Evolutionary conservation across 2,329 filamentous ascomycete genomes (phyloP).

Genomic region (Pseudogymnoascus sp.): DNA sequence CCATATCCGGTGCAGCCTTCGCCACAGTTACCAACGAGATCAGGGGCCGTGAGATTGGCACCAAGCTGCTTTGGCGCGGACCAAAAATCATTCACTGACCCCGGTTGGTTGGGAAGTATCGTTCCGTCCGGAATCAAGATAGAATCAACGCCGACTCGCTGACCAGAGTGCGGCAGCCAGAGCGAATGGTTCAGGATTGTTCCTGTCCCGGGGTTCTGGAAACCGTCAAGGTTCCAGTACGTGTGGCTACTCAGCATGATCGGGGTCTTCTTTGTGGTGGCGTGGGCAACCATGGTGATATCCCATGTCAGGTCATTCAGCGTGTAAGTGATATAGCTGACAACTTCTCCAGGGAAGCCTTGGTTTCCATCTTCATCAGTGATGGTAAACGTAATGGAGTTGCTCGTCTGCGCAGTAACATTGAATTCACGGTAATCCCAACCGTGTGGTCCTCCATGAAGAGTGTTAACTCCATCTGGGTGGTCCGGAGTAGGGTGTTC

Average conservation of each 20-base stretch:
- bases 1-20: conserved; percentile 78
- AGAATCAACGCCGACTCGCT: conserved; percentile 58
- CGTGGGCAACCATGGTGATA: conserved; percentile 61
- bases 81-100: conserved; percentile 75
- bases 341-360: conserved; percentile 71
- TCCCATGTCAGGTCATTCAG: conserved; percentile 59
- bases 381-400: conserved; percentile 67
- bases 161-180: conserved; percentile 62
- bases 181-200: conserved; percentile 62
- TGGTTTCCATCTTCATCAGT: conserved; percentile 64
- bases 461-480: conserved; percentile 50
- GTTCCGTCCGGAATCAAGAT: conserved; percentile 69
- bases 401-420: conserved; percentile 56
- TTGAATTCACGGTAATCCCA: conserved; percentile 77
- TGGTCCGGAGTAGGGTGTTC: conserved; percentile 46
- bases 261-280: conserved; percentile 67
- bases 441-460: conserved; percentile 62
- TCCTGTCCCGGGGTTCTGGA: conserved; percentile 61
- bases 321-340: conserved; percentile 66
- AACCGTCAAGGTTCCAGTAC: conserved; percentile 80
- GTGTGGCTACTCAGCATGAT: conserved; percentile 70
- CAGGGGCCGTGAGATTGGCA: conserved; percentile 52
- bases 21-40: conserved; percentile 67
- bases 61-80: conserved; percentile 72
- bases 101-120: conserved; percentile 58